Evolutionary conservation across 2,329 filamentous ascomycete species (phyloP).

Genomic region (Cladosporium sphaerospermum): DNA sequence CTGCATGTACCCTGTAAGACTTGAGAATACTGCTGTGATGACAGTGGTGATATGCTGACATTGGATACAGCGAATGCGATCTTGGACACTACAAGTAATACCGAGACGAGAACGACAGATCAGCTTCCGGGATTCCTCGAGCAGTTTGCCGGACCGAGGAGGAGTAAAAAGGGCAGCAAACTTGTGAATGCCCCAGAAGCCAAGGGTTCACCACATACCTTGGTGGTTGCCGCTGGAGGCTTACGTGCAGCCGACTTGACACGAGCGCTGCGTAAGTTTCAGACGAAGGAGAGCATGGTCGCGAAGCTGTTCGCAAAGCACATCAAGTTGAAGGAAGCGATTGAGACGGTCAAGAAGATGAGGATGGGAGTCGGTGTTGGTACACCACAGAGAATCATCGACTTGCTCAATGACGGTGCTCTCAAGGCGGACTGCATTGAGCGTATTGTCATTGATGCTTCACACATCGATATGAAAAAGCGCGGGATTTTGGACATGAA

Average conservation of each 20-base stretch:
- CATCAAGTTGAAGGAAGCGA: constrained; percentile 86
- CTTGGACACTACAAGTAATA: constrained; percentile 71
- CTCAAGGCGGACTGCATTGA: constrained; percentile 47
- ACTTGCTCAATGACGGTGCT: constrained; percentile 71
- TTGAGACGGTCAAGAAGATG: constrained; percentile 63
- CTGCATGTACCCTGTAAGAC: constrained; percentile 64
- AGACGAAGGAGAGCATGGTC: constrained; percentile 69
- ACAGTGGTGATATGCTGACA: not conserved
- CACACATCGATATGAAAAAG: constrained; percentile 92
- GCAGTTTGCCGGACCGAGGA: constrained; percentile 41
- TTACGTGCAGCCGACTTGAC: constrained; percentile 80
- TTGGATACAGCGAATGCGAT: constrained; percentile 59
- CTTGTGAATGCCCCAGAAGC: constrained; percentile 61
- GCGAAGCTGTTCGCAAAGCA: constrained; percentile 97
- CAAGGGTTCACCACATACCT: constrained; percentile 63
- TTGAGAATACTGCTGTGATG: not conserved
- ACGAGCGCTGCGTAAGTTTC: constrained; percentile 69
- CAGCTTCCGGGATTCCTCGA: constrained; percentile 77
- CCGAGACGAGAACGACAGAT: constrained; percentile 58
- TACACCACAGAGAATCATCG: constrained; percentile 75
- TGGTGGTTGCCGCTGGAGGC: constrained; percentile 80
- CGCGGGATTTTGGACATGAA: constrained; percentile 91
- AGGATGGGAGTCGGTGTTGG: constrained; percentile 81
- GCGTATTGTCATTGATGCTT: constrained; percentile 81
- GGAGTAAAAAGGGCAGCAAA: constrained; percentile 44